A percentile compares a stretch with the other conserved stretches of the same genome.
phyloP scores from a whole-genome alignment of 179 eudicot species.

The Camellia oleifera region DNA sequence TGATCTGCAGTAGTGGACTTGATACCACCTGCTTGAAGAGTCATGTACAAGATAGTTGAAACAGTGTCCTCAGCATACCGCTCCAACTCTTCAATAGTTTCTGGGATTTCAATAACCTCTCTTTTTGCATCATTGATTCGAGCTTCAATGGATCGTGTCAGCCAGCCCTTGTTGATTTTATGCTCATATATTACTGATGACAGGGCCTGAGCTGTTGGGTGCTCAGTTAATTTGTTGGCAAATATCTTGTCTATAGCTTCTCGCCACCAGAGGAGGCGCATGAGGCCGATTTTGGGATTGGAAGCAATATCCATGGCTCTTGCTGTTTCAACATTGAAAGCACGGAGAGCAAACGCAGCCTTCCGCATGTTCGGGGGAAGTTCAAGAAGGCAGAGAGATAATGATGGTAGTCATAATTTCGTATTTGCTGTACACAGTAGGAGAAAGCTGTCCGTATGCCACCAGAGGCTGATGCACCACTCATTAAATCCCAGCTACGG shows the following conservation, averaged over 20 bases:
- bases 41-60: slow-evolving; percentile 72
- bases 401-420: slow-evolving; percentile 89
- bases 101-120: slow-evolving; percentile 49
- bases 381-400: slow-evolving; percentile 91
- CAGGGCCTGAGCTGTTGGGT: slow-evolving; percentile 87
- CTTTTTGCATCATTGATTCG: slow-evolving; percentile 80
- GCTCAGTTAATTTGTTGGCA: slow-evolving; percentile 71
- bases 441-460: slow-evolving; percentile 72
- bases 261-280: slow-evolving; percentile 99
- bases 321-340: slow-evolving; percentile 91
- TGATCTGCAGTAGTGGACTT: slow-evolving; percentile 78
- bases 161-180: slow-evolving; percentile 74
- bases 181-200: slow-evolving; percentile 59
- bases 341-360: slow-evolving; percentile 94
- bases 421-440: slow-evolving; percentile 88
- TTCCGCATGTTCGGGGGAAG: slow-evolving; percentile 80
- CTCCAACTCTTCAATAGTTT: too few species aligned
- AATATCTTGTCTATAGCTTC: slow-evolving; percentile 83
- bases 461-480: slow-evolving; percentile 50
- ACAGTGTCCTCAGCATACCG: slow-evolving; percentile 24
- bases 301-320: slow-evolving; percentile 97
- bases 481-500: slow-evolving; percentile 38
- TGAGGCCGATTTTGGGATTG: slow-evolving; percentile 87
- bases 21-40: slow-evolving; percentile 83
- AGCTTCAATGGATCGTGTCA: slow-evolving; percentile 88